Evolutionary conservation across 495 filamentous ascomycete genomes (phyloP).

Genomic region (Neurospora sp.): DNA sequence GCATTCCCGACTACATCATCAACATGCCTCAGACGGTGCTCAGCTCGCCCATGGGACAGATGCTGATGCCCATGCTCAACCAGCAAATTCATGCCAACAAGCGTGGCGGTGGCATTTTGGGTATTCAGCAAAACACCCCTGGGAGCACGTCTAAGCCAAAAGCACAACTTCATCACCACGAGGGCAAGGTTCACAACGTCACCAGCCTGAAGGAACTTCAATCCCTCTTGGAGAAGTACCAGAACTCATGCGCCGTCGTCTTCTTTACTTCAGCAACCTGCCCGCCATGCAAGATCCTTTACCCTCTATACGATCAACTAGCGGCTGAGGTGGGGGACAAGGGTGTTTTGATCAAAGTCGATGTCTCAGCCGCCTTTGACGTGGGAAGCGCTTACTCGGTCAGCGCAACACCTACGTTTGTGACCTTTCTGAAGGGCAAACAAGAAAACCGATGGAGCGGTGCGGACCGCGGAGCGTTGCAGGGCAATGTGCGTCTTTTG

Average conservation of each 20-base stretch:
- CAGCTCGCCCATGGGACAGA: constrained; percentile 82
- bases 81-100: constrained; percentile 60
- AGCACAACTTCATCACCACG: constrained; percentile 18
- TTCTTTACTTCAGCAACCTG: constrained; percentile 92
- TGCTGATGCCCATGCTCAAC: constrained; percentile 77
- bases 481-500: constrained; percentile 61
- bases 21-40: constrained; percentile 80
- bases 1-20: constrained; percentile 82
- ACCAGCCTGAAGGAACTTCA: constrained; percentile 48
- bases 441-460: constrained; percentile 75
- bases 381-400: constrained; percentile 58
- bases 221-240: constrained; percentile 44
- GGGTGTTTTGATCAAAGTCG: constrained; percentile 73
- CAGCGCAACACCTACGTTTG: constrained; percentile 78
- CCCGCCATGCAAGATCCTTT: constrained; percentile 72
- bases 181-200: constrained; percentile 24
- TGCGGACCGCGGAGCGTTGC: constrained; percentile 56
- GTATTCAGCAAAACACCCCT: constrained; percentile 30
- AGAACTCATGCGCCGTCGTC: constrained; percentile 62
- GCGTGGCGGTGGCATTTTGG: constrained; percentile 37
- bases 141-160: constrained; percentile 24
- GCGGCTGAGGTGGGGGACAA: constrained; percentile 63
- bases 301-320: constrained; percentile 73
- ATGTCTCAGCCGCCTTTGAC: constrained; percentile 57
- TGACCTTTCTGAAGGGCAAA: constrained; percentile 69